Conservation (phyloP, 129 eudicot genomes). For the Smallanthus sonchifolius region DNA sequence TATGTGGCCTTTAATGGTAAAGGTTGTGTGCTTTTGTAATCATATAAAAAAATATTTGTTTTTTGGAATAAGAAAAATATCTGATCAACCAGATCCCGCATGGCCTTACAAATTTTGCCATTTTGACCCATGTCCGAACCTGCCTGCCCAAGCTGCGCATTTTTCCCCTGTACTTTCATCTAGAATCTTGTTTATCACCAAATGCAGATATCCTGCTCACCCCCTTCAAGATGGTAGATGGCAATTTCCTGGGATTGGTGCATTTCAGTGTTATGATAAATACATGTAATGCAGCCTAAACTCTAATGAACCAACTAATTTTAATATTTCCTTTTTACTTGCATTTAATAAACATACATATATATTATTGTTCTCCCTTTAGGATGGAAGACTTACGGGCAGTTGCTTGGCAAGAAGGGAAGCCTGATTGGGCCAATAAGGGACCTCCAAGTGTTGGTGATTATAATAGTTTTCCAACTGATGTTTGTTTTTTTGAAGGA, state of each 20-base stretch:
- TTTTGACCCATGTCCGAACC: neutral
- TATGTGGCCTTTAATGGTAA: neutral
- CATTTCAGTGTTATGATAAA: slow-evolving; percentile 68
- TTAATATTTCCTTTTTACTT: neutral
- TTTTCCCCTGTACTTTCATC: slow-evolving; percentile 5
- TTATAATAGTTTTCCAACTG: slow-evolving; percentile 52
- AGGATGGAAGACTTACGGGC: slow-evolving; percentile 55
- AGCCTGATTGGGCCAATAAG: slow-evolving; percentile 52
- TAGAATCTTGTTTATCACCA: slow-evolving; percentile 9
- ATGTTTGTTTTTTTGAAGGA: slow-evolving; percentile 50
- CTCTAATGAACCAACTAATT: neutral
- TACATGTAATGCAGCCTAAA: slow-evolving; percentile 43
- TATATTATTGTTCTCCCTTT: neutral
- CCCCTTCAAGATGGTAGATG: slow-evolving; percentile 63
- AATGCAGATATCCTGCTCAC: slow-evolving; percentile 63
- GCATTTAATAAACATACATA: neutral
- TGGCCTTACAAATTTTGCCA: neutral
- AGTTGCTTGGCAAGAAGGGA: slow-evolving; percentile 55
- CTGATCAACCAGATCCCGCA: neutral
- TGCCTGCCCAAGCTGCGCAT: neutral
- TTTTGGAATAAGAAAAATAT: neutral
- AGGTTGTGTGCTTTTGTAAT: neutral
- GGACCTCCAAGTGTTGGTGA: slow-evolving; percentile 56
- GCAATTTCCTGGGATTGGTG: slow-evolving; percentile 75
- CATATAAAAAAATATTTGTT: neutral